phyloP scores from a whole-genome alignment of 345 rosid genomes.

The Geranium brycei region DNA sequence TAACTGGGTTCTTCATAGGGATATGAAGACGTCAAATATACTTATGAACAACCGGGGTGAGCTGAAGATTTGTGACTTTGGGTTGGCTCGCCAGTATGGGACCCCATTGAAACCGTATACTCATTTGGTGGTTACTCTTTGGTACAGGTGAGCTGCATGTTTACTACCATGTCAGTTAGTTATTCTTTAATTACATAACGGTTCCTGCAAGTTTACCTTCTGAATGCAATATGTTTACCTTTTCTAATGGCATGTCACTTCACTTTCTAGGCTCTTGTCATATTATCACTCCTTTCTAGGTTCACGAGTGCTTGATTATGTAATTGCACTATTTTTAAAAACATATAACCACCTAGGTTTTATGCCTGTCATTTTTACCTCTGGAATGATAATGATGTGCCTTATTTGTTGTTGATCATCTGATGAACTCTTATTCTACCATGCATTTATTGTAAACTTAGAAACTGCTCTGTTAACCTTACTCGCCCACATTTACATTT shows the following conservation, averaged over 20 bases:
- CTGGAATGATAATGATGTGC: neutral
- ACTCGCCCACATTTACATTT: neutral
- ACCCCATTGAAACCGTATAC: conserved; percentile 94
- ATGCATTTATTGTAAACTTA: too few relatives aligned
- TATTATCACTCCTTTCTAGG: neutral
- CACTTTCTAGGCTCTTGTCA: neutral
- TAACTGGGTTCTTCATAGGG: conserved; percentile 99
- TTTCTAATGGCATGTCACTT: neutral
- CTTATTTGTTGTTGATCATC: too few relatives aligned
- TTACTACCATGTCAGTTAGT: neutral
- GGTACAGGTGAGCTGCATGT: conserved; percentile 73
- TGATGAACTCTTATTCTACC: too few relatives aligned
- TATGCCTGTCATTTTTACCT: neutral
- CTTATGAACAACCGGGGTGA: conserved; percentile 93
- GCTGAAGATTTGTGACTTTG: conserved; percentile 96
- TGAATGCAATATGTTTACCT: too few relatives aligned
- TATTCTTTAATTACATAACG: neutral
- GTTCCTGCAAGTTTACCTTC: neutral
- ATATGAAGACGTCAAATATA: conserved; percentile 89
- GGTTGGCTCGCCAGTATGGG: conserved; percentile 98
- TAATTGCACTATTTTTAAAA: too few relatives aligned
- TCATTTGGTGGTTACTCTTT: conserved; percentile 95
- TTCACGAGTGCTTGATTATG: neutral
- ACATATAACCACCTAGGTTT: neutral
- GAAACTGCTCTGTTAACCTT: too few relatives aligned